These are phyloP conservation scores for Penicillium sp. DNA, from an alignment of 2,329 filamentous ascomycete species.

Conservation along the genomic window DNA sequence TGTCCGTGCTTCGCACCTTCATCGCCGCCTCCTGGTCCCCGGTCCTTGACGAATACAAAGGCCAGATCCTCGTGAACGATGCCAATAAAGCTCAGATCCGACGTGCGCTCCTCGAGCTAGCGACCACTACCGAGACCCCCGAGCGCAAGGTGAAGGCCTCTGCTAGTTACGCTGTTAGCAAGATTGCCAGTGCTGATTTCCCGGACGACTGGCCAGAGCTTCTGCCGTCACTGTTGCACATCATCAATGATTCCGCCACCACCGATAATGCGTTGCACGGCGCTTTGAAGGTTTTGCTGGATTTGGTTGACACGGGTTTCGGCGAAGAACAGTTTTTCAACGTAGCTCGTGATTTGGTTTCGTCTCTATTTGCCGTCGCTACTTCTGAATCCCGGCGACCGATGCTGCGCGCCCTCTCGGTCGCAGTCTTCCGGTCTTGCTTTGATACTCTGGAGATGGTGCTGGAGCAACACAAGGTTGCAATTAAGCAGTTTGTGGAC, in stretches of 20 bases:
- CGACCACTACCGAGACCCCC: conserved; percentile 66
- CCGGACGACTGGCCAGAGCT: conserved; percentile 93
- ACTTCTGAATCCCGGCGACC: conserved; percentile 72
- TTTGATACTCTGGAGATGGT: conserved; percentile 97
- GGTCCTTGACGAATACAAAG: conserved; percentile 69
- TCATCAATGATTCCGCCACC: conserved; percentile 67
- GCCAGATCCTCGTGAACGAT: conserved; percentile 68
- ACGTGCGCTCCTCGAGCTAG: conserved; percentile 72
- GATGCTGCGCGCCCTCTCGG: conserved; percentile 76
- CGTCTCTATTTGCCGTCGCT: conserved; percentile 78
- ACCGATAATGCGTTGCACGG: conserved; percentile 82
- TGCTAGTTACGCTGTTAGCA: conserved; percentile 88
- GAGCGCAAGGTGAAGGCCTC: conserved; percentile 85
- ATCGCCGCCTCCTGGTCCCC: conserved; percentile 82
- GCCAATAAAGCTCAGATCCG: conserved; percentile 72
- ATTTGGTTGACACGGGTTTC: conserved; percentile 90
- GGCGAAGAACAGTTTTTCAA: conserved; percentile 94
- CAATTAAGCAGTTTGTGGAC: conserved; percentile 86
- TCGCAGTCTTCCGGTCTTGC: conserved; percentile 85
- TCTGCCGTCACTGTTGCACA: conserved; percentile 73
- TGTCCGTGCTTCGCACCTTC: conserved; percentile 78
- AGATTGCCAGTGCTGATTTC: conserved; percentile 90
- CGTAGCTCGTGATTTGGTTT: conserved; percentile 82
- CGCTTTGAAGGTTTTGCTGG: conserved; percentile 80
- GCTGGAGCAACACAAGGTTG: conserved; percentile 84